Evolutionary conservation across 257 asterid genomes (phyloP), one percentile per base, ranked within the genome.

Genomic region (Lantana camara): DNA sequence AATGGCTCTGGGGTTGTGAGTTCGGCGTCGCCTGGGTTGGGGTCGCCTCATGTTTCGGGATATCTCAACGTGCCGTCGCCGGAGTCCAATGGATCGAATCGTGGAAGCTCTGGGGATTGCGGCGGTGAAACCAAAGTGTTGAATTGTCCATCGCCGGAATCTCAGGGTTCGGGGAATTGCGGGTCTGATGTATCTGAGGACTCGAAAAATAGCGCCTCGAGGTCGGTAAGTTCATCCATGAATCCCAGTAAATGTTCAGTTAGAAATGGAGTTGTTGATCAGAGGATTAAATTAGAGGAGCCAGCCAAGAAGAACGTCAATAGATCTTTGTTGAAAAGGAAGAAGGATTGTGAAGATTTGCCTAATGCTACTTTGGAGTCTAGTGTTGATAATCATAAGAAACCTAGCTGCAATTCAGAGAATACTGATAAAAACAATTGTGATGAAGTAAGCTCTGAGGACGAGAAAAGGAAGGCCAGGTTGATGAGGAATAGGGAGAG

Each of bases 401-500:
- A 84, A 66, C 72, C 86, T 13, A 73, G 40, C 45, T 27, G 1
- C 60, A 29, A 29, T 41, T 63, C 51, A 4, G 69, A 70, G 17
- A 73, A 57, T 48, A 72, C 64, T 27, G 74, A 72, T 59, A 53
- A 42, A 17, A 10, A 40, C 15, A 48, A 32, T 44, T 27, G n/a
- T 27, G 53, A 57, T 32, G 75, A 53, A 58, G 64, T 64, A 66
- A 63, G 76, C n/a, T 95, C 63, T 21, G 95, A 77, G 30, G 95
- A 87, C 0, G 95, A 73, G 73, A 90, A 77, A 71, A 84, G 65
- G 74, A 83, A 78, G 71, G 89, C 93, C 1, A 85, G 97, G 78
- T 72, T 90, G 73, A 72, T 87, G 70, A 90, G 97, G 87, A 90
- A 90, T 52, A 82, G 97, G 58, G 97, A 90, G 79, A 90, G 97